Evolutionary conservation across 73 alveolate genomes (phyloP).

Genomic region (Blepharisma japonicum): DNA sequence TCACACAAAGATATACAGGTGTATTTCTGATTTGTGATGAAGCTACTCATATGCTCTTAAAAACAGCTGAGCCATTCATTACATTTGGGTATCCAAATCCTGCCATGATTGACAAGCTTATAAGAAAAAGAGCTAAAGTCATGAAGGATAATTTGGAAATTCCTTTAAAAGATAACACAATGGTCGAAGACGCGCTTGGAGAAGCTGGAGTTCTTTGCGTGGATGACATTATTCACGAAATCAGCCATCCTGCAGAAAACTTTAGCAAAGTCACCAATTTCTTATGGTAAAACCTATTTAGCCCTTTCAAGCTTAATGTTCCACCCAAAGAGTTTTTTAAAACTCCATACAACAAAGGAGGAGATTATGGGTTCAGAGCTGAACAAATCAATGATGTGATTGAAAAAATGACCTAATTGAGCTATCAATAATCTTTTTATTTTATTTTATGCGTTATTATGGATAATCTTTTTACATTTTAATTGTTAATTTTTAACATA

Average conservation of each 20-base stretch:
- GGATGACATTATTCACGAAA: background rate
- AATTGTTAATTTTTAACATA: too few species aligned
- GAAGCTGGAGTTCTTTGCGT: conserved; percentile 14
- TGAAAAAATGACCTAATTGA: too few species aligned
- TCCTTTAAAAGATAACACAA: conserved; percentile 1
- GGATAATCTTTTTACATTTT: too few species aligned
- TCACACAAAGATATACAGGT: conserved; percentile 9
- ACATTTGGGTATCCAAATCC: background rate
- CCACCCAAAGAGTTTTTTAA: background rate
- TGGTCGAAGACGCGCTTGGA: conserved; percentile 20
- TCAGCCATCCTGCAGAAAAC: background rate
- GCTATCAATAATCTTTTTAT: too few species aligned
- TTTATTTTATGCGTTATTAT: too few species aligned
- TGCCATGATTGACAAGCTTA: background rate
- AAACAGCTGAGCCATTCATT: conserved; percentile 17
- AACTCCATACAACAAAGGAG: conserved; percentile 11
- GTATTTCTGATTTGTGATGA: background rate
- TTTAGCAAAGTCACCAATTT: background rate
- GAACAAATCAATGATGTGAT: background rate
- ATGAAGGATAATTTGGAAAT: conserved; percentile 5
- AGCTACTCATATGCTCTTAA: background rate
- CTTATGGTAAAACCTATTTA: background rate
- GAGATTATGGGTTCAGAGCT: conserved; percentile 21
- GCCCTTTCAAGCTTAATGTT: conserved; percentile 24
- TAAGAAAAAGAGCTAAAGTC: conserved; percentile 12